A percentile compares a stretch with the other conserved stretches of the same genome.
Evolutionary conservation across 169 alveolate species (phyloP).

Genomic region (Plasmodium coatneyi): DNA sequence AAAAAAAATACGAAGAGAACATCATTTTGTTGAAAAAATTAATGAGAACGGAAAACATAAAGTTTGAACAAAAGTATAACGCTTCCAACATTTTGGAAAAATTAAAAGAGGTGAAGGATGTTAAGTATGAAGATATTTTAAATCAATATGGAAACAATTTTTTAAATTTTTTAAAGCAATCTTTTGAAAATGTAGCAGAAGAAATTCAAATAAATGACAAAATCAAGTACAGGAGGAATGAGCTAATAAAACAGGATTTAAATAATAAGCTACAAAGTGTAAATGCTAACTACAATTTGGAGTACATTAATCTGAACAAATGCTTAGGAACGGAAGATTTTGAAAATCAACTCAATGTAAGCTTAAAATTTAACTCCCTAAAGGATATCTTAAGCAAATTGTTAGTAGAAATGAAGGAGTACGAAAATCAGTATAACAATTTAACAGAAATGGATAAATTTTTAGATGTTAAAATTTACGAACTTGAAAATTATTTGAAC

Average conservation of each 20-base stretch:
- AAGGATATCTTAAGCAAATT: constrained; percentile 64
- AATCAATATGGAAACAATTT: constrained; percentile 66
- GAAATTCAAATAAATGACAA: constrained; percentile 75
- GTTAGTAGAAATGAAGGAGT: constrained; percentile 64
- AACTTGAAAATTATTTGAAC: constrained; percentile 45
- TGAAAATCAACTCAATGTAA: constrained; percentile 62
- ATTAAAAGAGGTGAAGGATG: constrained; percentile 54
- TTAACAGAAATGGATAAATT: constrained; percentile 64
- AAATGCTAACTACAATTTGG: constrained; percentile 52
- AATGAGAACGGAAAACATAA: constrained; percentile 67
- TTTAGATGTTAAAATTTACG: constrained; percentile 52
- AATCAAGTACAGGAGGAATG: constrained; percentile 66
- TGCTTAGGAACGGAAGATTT: constrained; percentile 73
- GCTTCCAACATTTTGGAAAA: constrained; percentile 56
- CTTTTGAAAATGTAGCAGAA: constrained; percentile 67
- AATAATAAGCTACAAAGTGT: constrained; percentile 67
- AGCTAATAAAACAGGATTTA: constrained; percentile 69
- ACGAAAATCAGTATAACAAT: constrained; percentile 53
- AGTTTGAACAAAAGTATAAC: constrained; percentile 70
- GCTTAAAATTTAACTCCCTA: constrained; percentile 64
- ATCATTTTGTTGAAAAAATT: constrained; percentile 57
- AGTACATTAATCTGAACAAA: constrained; percentile 60
- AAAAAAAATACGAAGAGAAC: constrained; percentile 52
- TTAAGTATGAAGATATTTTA: constrained; percentile 63
- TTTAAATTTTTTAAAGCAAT: constrained; percentile 58